A percentile compares a stretch with the other conserved stretches of the same genome.
phyloP scores from a whole-genome alignment of 495 filamentous ascomycete species.

The Neohortaea acidophila region DNA sequence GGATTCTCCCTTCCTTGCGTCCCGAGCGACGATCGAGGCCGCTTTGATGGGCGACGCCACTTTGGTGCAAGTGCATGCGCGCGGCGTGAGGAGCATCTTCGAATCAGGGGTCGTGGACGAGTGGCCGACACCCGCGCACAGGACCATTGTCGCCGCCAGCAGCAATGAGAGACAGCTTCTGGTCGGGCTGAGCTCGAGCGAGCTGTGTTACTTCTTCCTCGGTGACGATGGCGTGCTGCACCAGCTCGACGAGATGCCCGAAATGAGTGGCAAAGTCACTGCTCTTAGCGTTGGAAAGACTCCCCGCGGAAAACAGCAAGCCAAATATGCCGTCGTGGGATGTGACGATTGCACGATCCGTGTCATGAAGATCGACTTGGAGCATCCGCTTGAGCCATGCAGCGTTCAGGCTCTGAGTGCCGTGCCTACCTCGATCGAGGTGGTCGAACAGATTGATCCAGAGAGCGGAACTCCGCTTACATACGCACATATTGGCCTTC shows the following conservation, averaged over 20 bases:
- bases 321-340: conserved; percentile 84
- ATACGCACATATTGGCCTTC: conserved; percentile 87
- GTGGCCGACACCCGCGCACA: conserved; percentile 84
- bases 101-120: conserved; percentile 74
- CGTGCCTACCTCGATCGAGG: conserved; percentile 73
- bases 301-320: conserved; percentile 70
- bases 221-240: conserved; percentile 78
- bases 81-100: conserved; percentile 79
- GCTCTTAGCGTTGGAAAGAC: conserved; percentile 87
- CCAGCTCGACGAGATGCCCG: conserved; percentile 87
- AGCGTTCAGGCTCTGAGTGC: conserved; percentile 87
- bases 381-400: conserved; percentile 77
- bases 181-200: conserved; percentile 81
- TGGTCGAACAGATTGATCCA: conserved; percentile 92
- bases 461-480: conserved; percentile 60
- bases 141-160: conserved; percentile 88
- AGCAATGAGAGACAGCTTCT: conserved; percentile 89
- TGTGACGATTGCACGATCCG: conserved; percentile 93
- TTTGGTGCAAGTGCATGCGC: conserved; percentile 85
- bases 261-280: conserved; percentile 92
- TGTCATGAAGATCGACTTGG: conserved; percentile 77
- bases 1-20: conserved; percentile 77
- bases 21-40: conserved; percentile 75
- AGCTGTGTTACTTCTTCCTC: conserved; percentile 97
- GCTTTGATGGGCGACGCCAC: conserved; percentile 90